phyloP scores from a whole-genome alignment of 2,329 filamentous ascomycete species.

The Ceratocystis harringtonii region DNA sequence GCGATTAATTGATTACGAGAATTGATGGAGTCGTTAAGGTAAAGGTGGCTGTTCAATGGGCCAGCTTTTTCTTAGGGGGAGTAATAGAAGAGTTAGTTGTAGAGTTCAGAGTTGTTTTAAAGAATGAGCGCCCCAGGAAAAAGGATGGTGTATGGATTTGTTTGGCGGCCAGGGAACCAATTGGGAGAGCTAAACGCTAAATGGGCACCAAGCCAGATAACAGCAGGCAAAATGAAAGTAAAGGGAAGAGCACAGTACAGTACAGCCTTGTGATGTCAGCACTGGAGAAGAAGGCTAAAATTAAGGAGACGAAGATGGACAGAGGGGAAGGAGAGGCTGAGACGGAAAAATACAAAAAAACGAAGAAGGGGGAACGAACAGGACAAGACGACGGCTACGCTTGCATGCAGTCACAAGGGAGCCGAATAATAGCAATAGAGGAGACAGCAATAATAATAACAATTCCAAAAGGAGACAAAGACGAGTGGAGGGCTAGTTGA shows the following conservation, averaged over 20 bases:
- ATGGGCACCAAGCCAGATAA: conserved; percentile 1
- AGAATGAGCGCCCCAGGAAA: conserved; percentile 1
- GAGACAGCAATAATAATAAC: neutral
- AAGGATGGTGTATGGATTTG: conserved; percentile 5
- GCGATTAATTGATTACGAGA: neutral
- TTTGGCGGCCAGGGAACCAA: conserved; percentile 4
- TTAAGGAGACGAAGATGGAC: neutral
- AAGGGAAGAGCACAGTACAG: neutral
- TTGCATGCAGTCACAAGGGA: neutral
- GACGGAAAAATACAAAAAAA: neutral
- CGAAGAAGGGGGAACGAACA: neutral
- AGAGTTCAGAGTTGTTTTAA: neutral
- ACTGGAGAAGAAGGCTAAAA: neutral
- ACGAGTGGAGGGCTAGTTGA: no score
- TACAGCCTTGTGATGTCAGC: neutral
- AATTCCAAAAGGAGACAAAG: neutral
- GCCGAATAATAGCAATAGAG: neutral
- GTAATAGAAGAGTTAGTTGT: conserved; percentile 1
- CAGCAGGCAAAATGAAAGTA: neutral
- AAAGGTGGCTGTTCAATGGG: conserved; percentile 15
- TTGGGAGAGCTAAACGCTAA: neutral
- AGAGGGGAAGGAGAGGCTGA: neutral
- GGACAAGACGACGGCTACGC: neutral
- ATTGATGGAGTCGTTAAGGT: neutral
- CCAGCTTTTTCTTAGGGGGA: neutral